Evolutionary conservation across 2,329 filamentous ascomycete species (phyloP), one percentile per base, ranked within the genome.

Genomic region (Fusarium equiseti): DNA sequence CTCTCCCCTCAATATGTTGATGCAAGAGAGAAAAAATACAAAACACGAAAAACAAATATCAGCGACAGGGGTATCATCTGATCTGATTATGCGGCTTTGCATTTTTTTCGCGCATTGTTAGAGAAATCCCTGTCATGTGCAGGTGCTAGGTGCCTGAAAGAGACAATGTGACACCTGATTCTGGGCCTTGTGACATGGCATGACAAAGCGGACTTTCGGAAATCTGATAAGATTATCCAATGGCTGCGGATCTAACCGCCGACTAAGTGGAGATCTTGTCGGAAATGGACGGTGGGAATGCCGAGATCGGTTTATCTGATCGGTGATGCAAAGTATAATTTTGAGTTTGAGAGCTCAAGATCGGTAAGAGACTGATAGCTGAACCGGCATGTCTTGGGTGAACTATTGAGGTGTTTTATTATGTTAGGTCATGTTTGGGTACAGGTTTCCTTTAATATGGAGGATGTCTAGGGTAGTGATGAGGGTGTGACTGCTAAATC

Each of bases 221-320:
- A 51, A 74, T 74, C 73, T 72, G 73, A 74, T 74, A 75, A 74
- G 73, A 74, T 74, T 20, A 44, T 61, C 72, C 72, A 74, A 74
- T 74, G 24, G 66, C 27, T 26, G 63, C 72, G 72, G 72, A 75
- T 74, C 65, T 71, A 74, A 40, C 72, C 72, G 72, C 50, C 7
- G 31, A 10, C 38, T 20, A 73, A 58, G 68, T 71, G 68, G 68
- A 12, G 46, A 20, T 11, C 22, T 6, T 38, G 44, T 15, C 56
- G 20, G 40, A 49, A 15, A 35, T 35, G 24, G 24, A 22, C 44
- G 44, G 44, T n/a, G 38, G 27, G 46, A 35, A 45, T n/a, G 38
- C 27, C 42, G 29, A 49, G 42, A 55, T 44, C 20, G 27, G 35
- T 18, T 51, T 51, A 26, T 51, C 22, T 51, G 31, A 51, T 51